Base-by-base conservation (phyloP, 768 basidiomycete genomes). In the Trametes coccinea region DNA sequence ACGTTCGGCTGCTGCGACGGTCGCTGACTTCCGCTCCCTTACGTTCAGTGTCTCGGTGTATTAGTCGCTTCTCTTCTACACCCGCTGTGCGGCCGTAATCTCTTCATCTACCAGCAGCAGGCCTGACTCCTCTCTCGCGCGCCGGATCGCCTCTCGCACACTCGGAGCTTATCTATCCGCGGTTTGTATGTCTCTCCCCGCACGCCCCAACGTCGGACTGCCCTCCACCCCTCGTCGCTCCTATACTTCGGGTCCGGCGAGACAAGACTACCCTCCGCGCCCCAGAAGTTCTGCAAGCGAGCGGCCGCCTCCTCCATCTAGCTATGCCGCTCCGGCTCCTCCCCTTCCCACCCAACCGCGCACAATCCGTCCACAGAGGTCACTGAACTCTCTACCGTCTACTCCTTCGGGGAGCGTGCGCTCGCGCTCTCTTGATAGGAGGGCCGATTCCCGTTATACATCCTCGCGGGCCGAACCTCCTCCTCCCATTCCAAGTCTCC, bases 191-290 rank as follows among this genome's bases (percentile, higher is more conserved):
- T 66, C 68, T 31, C 64, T 63, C 49, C 61, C 67, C 3, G 53
- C 60, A 33, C 67, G 70, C 16, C 64, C 70, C 52, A 67, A 54
- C 56, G 66, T 67, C 22, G 79, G 80, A 43, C 72, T 81, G 39
- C 80, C 80, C 44, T 70, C 74, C 45, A 76, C 66, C 53, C 79
- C 79, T 52, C 79, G 77, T 1, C 72, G 73, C 39, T 68, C 72
- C 6, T 56, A 66, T 34, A 47, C 47, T 27, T 50, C 56, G 34
- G 48, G 60, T 30, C 58, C 59, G 31, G 37, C 59, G 29, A 59
- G 59, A 49, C 53, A 57, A 55, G 67, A 69, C 51, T 45, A 57
- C 45, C 48, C 60, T 22, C 61, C 66, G 37, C 68, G 67, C 40
- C 67, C 65, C 1, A 46, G 54, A 41, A 69, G 67, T 56, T 60